These are phyloP conservation scores for Flaveria linearis DNA, from an alignment of 129 eudicot species.

Conservation along the genomic window DNA sequence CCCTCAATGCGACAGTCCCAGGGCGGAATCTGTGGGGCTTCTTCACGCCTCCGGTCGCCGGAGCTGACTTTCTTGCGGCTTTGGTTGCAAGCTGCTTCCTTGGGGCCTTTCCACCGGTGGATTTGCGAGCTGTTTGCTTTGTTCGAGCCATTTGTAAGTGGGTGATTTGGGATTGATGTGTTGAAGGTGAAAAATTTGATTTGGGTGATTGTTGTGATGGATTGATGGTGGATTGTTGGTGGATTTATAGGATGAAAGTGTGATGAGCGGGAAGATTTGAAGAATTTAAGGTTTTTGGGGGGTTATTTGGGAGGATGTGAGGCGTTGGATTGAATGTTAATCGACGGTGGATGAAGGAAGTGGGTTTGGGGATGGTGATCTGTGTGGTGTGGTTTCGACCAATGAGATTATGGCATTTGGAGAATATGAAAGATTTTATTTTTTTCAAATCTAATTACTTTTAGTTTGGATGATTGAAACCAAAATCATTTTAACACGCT, in stretches of 20 bases:
- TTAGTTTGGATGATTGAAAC: too few relatives aligned
- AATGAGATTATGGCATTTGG: neutral
- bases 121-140: conserved; percentile 56
- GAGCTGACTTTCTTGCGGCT: conserved; percentile 54
- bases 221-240: neutral
- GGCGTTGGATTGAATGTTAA: conserved; percentile 23
- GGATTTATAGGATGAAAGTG: neutral
- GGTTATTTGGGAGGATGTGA: neutral
- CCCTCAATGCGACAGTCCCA: conserved; percentile 52
- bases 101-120: conserved; percentile 61
- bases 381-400: neutral
- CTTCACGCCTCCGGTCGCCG: conserved; percentile 65
- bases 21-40: conserved; percentile 61
- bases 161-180: too few relatives aligned
- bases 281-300: neutral
- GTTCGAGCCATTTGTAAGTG: conserved; percentile 45
- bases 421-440: neutral
- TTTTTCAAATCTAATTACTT: too few relatives aligned
- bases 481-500: too few relatives aligned
- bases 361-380: neutral
- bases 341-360: neutral
- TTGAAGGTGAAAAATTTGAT: too few relatives aligned
- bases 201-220: neutral
- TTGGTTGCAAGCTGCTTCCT: conserved; percentile 55
- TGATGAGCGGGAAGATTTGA: conserved; percentile 33